Base-by-base conservation (phyloP, 805 yeast genomes). In the Metschnikowia baotianmanensis region DNA sequence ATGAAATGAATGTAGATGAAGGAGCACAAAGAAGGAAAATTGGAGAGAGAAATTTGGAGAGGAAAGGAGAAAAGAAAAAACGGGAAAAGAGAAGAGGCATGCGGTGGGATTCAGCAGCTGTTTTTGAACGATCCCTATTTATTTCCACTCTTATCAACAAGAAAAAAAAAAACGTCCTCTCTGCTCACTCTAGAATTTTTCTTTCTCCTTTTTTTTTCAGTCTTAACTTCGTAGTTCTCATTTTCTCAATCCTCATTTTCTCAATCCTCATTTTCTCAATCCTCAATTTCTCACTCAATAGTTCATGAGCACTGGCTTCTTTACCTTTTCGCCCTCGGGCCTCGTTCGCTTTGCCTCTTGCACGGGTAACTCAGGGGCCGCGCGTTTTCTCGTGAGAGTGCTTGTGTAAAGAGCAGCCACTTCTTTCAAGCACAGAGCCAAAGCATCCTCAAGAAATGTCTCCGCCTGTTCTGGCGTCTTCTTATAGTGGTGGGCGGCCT, bases 281-380 rank as follows among this genome's bases (percentile, higher is more conserved):
- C 9, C 6, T 21, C 9, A 7, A 9, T 6, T 9, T 9, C 6
- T 9, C 23, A 6, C 23, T 21, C 35, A 51, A 41, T 51, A 51
- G 33, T 51, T 51, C 50, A 51, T 42, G 27, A 51, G 43, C 15
- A 51, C 41, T 7, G 51, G 55, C 31, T 47, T 45, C 34, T 47
- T 51, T n/a, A 36, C 47, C 34, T 47, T 51, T n/a, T 38, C 47
- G 5, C 25, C 36, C 6, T 43, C 52, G 4, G 39, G 36, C 7
- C 42, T 31, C 3, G 47, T 34, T 19, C 43, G 36, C 36, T 51
- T 49, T 20, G 41, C 21, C 19, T 41, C 49, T 12, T 23, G 45
- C 6, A 17, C 16, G 3, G 27, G 18, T 6, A 12, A 7, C 13
- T 45, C 52, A 5, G 45, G 32, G 1, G 40, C 42, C 9, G 40